phyloP scores from a whole-genome alignment of 2,329 filamentous ascomycete genomes.

The Aureobasidium melanogenum region DNA sequence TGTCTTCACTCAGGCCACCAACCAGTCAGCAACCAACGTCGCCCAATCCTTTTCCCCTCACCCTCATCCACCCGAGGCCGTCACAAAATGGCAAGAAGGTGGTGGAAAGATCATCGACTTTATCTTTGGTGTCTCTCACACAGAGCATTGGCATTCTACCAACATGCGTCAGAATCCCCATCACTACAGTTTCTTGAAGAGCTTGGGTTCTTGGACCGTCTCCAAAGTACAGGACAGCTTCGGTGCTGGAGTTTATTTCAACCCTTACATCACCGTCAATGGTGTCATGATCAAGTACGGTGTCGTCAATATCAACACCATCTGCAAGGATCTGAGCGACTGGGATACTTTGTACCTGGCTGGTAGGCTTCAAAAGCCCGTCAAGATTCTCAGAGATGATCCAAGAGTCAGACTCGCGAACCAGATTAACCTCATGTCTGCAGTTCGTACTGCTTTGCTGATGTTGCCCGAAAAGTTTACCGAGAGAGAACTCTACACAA shows the following conservation, averaged over 20 bases:
- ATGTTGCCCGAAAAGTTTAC: conserved; percentile 77
- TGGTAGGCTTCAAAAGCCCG: conserved; percentile 89
- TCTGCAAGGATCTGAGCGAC: conserved; percentile 75
- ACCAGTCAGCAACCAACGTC: conserved; percentile 29
- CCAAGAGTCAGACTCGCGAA: conserved; percentile 87
- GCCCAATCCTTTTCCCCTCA: conserved; percentile 57
- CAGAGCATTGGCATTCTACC: conserved; percentile 92
- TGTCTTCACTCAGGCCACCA: conserved; percentile 71
- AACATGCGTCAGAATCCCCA: conserved; percentile 82
- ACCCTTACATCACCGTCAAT: conserved; percentile 89
- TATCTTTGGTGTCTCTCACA: conserved; percentile 89
- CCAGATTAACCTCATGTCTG: conserved; percentile 89
- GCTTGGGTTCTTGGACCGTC: conserved; percentile 75
- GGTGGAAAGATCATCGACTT: conserved; percentile 97
- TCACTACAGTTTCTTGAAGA: conserved; percentile 83
- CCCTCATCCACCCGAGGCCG: conserved; percentile 69
- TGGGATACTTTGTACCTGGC: conserved; percentile 98
- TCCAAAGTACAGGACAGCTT: conserved; percentile 77
- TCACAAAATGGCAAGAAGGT: conserved; percentile 77
- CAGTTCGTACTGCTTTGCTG: conserved; percentile 79
- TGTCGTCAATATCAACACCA: conserved; percentile 85
- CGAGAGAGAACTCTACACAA: conserved; percentile 79
- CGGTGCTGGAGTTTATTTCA: conserved; percentile 95
- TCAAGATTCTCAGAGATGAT: conserved; percentile 94
- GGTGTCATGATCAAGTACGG: conserved; percentile 97